phyloP scores from a whole-genome alignment of 352 stramenopile species.

The Blastocystis hominis region DNA sequence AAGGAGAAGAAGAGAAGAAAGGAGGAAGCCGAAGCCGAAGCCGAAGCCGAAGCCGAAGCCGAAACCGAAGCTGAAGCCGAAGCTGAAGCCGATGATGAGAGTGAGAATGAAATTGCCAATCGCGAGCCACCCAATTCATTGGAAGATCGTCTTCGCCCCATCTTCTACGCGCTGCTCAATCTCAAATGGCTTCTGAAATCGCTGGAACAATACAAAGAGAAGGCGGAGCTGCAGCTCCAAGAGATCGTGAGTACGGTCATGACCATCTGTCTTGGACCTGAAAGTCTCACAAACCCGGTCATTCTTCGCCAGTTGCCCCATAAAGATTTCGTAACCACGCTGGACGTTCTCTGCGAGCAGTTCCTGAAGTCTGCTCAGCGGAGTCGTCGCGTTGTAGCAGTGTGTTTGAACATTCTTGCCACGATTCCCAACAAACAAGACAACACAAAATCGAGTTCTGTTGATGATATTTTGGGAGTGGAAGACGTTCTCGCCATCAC shows the following conservation, averaged over 20 bases:
- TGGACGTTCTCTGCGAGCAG: conserved; percentile 27
- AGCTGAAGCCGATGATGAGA: background rate
- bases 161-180: conserved; percentile 17
- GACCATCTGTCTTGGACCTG: background rate
- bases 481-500: background rate
- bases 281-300: background rate
- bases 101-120: background rate
- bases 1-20: background rate
- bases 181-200: conserved; percentile 12
- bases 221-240: conserved; percentile 17
- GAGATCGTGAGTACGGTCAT: conserved; percentile 20
- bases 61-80: background rate
- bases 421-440: background rate
- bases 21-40: background rate
- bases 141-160: background rate
- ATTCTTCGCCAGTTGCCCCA: background rate
- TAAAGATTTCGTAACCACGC: background rate
- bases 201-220: background rate
- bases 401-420: conserved; percentile 4
- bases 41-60: background rate
- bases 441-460: background rate
- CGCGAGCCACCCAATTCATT: background rate
- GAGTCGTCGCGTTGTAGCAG: background rate
- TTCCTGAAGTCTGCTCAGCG: conserved; percentile 5
- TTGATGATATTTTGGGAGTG: background rate